Base-by-base conservation (phyloP, 768 basidiomycete genomes). In the Hemileccinum rubropunctum region DNA sequence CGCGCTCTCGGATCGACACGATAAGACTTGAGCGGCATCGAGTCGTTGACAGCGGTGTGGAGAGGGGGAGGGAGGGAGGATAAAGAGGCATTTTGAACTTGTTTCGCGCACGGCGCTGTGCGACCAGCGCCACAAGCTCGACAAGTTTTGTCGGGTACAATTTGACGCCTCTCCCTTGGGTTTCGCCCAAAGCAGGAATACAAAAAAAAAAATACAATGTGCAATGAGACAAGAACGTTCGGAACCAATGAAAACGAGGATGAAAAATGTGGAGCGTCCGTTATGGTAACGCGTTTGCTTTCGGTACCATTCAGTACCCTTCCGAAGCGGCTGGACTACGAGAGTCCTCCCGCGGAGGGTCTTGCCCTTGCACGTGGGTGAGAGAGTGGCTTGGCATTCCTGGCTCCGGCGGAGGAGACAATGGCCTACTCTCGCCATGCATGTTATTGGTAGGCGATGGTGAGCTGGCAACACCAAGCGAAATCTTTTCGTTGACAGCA, bases 401-500 rank as follows among this genome's bases (percentile, higher is more conserved):
- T 15, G 72, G 65, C 58, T 86, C 86, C 9, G 83, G 80, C 15
- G 84, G 80, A 36, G 85, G 84, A 12, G 87, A 84, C 57, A 85
- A 61, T 11, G 83, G 80, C 52, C 81, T 74, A 52, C 58, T 63
- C 52, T 77, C 76, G 18, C 58, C 61, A 52, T 72, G 71, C 8
- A 68, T 59, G 57, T 73, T 69, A 50, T 74, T 68, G 44, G 75
- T 62, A 33, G 86, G 80, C 32, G 84, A 81, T 28, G 83, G 76
- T 27, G 83, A 79, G 50, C 73, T 74, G 49, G 75, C 68, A 36
- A 78, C 71, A 50, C 78, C 79, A 21, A 91, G 81, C 3, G 88
- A 85, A 20, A 92, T 89, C 70, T 88, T 88, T 74, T 91, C 89
- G 67, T 91, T 91, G 57, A 91, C 75, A 8, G 79, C 73, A 49